Conservation (phyloP, 2,329 filamentous ascomycete species). For the Hypoxylon sp. region DNA sequence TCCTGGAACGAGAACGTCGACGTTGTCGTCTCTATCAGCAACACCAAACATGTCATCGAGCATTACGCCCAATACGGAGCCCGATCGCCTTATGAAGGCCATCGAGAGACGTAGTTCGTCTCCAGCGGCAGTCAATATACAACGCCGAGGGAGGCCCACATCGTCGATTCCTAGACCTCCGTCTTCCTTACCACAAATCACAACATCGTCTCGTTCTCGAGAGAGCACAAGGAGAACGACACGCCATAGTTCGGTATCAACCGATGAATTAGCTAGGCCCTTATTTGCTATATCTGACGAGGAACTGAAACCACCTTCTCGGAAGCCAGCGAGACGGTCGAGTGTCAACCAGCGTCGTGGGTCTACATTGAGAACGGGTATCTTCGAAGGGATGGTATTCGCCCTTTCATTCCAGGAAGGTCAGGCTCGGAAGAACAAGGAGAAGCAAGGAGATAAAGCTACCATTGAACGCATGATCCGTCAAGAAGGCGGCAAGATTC, state of each 20-base stretch:
- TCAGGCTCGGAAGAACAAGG: conserved; percentile 64
- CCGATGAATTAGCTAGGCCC: conserved; percentile 62
- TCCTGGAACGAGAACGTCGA: conserved; percentile 45
- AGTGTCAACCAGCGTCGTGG: conserved; percentile 33
- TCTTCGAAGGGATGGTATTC: conserved; percentile 89
- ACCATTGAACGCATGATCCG: conserved; percentile 72
- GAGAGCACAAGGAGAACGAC: conserved; percentile 47
- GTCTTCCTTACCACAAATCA: conserved; percentile 44
- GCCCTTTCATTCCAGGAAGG: conserved; percentile 78
- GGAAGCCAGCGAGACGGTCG: conserved; percentile 44
- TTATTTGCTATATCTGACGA: conserved; percentile 51
- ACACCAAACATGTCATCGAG: conserved; percentile 48
- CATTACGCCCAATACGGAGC: conserved; percentile 46
- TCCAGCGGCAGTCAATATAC: conserved; percentile 51
- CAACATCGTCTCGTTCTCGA: conserved; percentile 42
- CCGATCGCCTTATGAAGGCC: conserved; percentile 21
- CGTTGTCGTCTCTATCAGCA: conserved; percentile 46
- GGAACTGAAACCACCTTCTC: conserved; percentile 31
- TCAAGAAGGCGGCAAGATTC: conserved; percentile 77
- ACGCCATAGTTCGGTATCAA: conserved; percentile 58
- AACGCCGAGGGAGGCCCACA: conserved; percentile 45
- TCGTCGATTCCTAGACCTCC: conserved; percentile 41
- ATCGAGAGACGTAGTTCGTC: conserved; percentile 47
- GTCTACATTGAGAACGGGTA: conserved; percentile 35
- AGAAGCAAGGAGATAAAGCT: conserved; percentile 59